These are phyloP conservation scores for Kappamyces sp. DNA, from an alignment of 192 early-diverging fungal species.

Conservation along the genomic window DNA sequence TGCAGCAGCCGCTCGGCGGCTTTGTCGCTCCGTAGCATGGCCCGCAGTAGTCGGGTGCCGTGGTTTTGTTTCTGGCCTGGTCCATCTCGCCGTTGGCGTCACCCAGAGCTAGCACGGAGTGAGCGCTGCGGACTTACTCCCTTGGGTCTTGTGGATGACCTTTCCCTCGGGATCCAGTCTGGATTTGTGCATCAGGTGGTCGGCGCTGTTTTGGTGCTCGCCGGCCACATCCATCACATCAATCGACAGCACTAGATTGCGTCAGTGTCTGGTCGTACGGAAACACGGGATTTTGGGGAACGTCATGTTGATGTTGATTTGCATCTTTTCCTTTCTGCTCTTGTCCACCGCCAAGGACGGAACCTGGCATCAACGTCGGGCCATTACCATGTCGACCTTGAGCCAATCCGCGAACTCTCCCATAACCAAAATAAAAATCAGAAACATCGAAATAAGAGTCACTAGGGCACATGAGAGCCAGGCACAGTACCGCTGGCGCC, in stretches of 20 bases:
- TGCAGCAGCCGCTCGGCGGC: constrained; percentile 79
- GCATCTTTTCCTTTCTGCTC: constrained; percentile 80
- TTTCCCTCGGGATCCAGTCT: constrained; percentile 64
- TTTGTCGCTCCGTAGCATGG: constrained; percentile 76
- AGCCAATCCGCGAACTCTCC: constrained; percentile 81
- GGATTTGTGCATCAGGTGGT: constrained; percentile 75
- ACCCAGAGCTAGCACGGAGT: constrained; percentile 44
- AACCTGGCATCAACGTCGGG: constrained; percentile 10
- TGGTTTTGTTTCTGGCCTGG: constrained; percentile 16
- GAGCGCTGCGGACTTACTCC: constrained; percentile 36
- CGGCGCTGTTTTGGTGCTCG: constrained; percentile 73
- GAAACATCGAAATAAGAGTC: constrained; percentile 65
- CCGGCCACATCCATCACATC: constrained; percentile 95
- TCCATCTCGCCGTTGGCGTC: constrained; percentile 32
- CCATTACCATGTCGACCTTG: constrained; percentile 39
- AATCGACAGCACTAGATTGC: constrained; percentile 68
- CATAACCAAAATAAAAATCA: constrained; percentile 71
- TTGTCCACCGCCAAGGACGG: constrained; percentile 80
- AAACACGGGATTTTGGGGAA: constrained; percentile 90
- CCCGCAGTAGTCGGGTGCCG: constrained; percentile 61
- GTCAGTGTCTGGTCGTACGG: constrained; percentile 39
- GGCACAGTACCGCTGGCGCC: constrained; percentile 61
- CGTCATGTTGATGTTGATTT: constrained; percentile 83
- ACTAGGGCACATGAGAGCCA: constrained; percentile 38
- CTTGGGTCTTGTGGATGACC: constrained; percentile 54